Base-by-base conservation (phyloP, 176 grass and related monocot genomes). In the Dactylis glomerata region DNA sequence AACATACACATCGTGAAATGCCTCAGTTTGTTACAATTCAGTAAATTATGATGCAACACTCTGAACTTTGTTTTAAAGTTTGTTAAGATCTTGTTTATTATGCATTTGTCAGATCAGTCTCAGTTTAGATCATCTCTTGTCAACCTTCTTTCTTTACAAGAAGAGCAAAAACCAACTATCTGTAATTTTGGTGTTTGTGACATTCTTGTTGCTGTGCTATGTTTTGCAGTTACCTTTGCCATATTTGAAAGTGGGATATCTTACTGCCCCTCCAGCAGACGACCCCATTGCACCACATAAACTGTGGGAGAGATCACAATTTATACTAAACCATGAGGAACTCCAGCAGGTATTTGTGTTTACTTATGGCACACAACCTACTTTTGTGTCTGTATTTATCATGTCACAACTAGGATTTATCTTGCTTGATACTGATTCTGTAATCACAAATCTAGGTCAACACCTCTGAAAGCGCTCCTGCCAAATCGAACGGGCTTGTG, bases 191-290 rank as follows among this genome's bases (percentile, higher is more conserved):
- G 1, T 28, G 22, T 78, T 71, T 20, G 11, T 86, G 68, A 83
- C 28, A 70, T 61, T 8, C 16, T 77, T 68, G 2, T 33, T 77
- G 41, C 27, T 55, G 76, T 74, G 23, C 27, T 75, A 63, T 75
- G 8, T 17, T 30, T 64, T 73, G 78, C 86, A 95, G 93, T 79
- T 92, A 42, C 93, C 93, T 73, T 82, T 95, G 80, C 93, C 93
- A 41, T 92, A 95, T 85, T 79, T 95, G 13, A 95, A 95, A 77
- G 93, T 90, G 22, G 93, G 93, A 38, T 95, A 95, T 62, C 68
- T 95, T 59, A 92, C 87, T 80, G 93, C 93, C 13, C 88, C 90
- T 65, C 87, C 93, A 59, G 93, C 93, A 49, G 75, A 92, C 47
- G 80, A 77, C 36, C 63, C 90, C 69, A 79, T 88, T 36, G 85